Conservation (phyloP, 1,139 yeast species). For the Barnettozyma hawaiiensis region DNA sequence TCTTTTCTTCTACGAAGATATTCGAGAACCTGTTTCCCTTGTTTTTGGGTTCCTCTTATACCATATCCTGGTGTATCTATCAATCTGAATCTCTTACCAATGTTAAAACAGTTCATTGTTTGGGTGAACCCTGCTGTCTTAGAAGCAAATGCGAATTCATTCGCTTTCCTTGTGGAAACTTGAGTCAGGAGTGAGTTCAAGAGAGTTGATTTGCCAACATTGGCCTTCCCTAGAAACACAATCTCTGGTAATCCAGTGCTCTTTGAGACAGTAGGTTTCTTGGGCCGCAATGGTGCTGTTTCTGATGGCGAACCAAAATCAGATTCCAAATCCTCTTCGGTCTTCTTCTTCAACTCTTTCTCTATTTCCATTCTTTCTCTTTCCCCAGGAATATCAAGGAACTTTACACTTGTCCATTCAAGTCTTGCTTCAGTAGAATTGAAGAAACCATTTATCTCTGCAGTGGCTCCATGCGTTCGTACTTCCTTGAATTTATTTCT, state of each 20-base stretch:
- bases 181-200: constrained; percentile 48
- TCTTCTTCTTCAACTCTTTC: constrained; percentile 18
- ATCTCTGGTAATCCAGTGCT: constrained; percentile 53
- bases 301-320: background rate
- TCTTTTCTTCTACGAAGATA: constrained; percentile 51
- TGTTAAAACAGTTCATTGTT: constrained; percentile 65
- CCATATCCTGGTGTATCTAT: constrained; percentile 93
- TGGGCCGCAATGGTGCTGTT: background rate
- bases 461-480: constrained; percentile 35
- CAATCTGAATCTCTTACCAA: constrained; percentile 56
- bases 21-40: constrained; percentile 62
- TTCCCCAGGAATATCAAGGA: constrained; percentile 54
- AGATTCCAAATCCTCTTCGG: constrained; percentile 13
- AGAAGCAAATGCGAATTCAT: constrained; percentile 48
- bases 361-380: constrained; percentile 33
- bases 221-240: constrained; percentile 70
- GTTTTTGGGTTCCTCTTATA: constrained; percentile 47
- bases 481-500: constrained; percentile 21
- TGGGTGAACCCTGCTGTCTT: constrained; percentile 70
- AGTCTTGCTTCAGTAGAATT: constrained; percentile 38
- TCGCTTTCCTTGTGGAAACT: constrained; percentile 29
- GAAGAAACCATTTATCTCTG: constrained; percentile 36
- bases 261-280: background rate
- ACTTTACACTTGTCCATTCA: constrained; percentile 57
- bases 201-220: constrained; percentile 79